A percentile compares a stretch with the other conserved stretches of the same genome.
These are phyloP conservation scores for Quercus parvula DNA, from an alignment of 306 rosid genomes.

Conservation along the genomic window DNA sequence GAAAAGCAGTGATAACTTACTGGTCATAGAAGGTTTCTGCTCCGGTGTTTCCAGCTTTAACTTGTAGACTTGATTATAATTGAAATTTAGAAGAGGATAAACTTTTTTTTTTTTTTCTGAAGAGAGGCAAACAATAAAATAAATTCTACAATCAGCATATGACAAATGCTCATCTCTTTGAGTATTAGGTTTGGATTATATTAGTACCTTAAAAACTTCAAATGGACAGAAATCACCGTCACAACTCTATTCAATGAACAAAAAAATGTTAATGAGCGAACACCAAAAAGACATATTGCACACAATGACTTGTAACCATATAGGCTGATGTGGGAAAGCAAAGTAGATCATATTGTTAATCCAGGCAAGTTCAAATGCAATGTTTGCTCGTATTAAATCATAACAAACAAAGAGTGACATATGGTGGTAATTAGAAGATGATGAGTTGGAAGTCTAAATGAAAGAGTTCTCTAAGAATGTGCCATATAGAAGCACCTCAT, in stretches of 20 bases:
- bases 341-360: too few relatives aligned
- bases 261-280: conserved; percentile 7
- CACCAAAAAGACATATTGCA: not conserved
- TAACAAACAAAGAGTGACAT: too few relatives aligned
- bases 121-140: not conserved
- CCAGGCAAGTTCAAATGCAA: too few relatives aligned
- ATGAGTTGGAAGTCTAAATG: too few relatives aligned
- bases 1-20: conserved; percentile 47
- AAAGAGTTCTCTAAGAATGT: too few relatives aligned
- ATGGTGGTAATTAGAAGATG: too few relatives aligned
- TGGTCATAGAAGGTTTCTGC: conserved; percentile 25
- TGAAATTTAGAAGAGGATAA: conserved; percentile 64
- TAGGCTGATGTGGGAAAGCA: too few relatives aligned
- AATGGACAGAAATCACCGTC: conserved; percentile 70
- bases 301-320: conserved; percentile 2
- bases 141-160: not conserved
- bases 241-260: conserved; percentile 59
- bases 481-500: too few relatives aligned
- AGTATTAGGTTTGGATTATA: conserved; percentile 16
- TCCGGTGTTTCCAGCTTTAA: conserved; percentile 21
- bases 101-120: conserved; percentile 50
- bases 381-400: too few relatives aligned
- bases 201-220: conserved; percentile 67
- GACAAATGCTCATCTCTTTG: not conserved
- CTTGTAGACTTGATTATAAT: conserved; percentile 50